A percentile compares a stretch with the other conserved stretches of the same genome.
phyloP scores from a whole-genome alignment of 371 early-diverging fungal species.

The Syncephalastrum contaminatum region DNA sequence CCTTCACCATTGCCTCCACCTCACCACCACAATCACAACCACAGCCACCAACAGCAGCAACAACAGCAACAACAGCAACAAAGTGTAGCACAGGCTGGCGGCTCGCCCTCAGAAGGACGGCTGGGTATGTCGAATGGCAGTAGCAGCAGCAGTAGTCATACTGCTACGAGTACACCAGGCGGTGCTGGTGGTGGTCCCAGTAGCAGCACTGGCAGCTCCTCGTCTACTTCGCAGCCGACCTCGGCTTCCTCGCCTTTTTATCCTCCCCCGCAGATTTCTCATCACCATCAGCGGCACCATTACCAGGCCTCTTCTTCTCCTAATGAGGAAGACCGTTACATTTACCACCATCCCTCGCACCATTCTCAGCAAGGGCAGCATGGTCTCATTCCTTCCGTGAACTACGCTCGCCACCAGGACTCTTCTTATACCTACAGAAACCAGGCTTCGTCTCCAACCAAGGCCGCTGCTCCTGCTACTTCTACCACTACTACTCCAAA shows the following conservation, averaged over 20 bases:
- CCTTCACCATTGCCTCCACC: neutral
- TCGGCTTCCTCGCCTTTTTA: conserved; percentile 1
- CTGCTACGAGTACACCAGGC: no score
- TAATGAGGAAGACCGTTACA: conserved; percentile 11
- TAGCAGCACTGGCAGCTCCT: no score
- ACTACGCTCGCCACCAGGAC: no score
- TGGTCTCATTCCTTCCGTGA: conserved; percentile 3
- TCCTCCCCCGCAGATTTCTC: conserved; percentile 4
- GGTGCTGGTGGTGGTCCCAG: no score
- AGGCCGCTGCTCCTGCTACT: neutral
- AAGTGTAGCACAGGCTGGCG: neutral
- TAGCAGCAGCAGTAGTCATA: no score
- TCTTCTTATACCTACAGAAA: no score
- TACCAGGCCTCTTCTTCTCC: neutral
- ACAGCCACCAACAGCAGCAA: neutral
- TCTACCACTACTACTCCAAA: neutral
- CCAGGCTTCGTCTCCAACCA: neutral
- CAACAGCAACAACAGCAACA: neutral
- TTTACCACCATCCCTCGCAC: conserved; percentile 9
- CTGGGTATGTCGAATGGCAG: no score
- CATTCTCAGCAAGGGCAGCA: neutral
- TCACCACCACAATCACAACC: conserved; percentile 1
- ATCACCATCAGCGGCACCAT: conserved; percentile 8
- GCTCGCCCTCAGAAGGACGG: neutral
- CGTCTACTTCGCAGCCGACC: conserved; percentile 1